A percentile compares a stretch with the other conserved stretches of the same genome.
Conservation (phyloP, 345 rosid genomes). For the Euclidium syriacum region DNA sequence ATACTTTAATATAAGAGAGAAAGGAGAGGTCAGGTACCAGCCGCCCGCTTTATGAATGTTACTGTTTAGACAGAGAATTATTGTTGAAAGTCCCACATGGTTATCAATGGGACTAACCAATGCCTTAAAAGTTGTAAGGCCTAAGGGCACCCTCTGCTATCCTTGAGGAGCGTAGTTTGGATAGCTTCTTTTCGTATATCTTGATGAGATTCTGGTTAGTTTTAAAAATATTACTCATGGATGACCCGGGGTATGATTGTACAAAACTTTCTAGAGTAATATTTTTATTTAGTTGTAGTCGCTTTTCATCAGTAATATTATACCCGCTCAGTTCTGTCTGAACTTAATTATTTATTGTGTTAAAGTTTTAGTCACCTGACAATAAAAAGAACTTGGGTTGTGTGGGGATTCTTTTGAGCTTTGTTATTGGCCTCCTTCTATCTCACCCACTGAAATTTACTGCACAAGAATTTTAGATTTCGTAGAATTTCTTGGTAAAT, state of each 20-base stretch:
- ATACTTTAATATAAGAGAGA: not conserved
- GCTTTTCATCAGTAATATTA: not conserved
- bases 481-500: not conserved
- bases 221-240: not conserved
- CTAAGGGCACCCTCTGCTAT: not conserved
- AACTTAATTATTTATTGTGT: not conserved
- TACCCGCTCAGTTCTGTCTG: not conserved
- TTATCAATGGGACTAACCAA: not conserved
- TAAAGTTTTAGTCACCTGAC: not conserved
- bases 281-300: not conserved
- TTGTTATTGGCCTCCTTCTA: not conserved
- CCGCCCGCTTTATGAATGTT: not conserved
- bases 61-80: not conserved
- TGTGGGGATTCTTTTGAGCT: not conserved
- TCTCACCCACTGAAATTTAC: not conserved
- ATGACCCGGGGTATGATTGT: not conserved
- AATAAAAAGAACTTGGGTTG: not conserved
- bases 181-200: not conserved
- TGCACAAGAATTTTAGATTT: not conserved
- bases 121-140: not conserved
- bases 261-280: not conserved
- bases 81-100: not conserved
- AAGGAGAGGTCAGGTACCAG: not conserved
- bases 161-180: not conserved
- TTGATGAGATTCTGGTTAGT: not conserved